A percentile compares a stretch with the other conserved stretches of the same genome.
phyloP scores from a whole-genome alignment of 75 land plant species.

The Cryptomeria japonica region DNA sequence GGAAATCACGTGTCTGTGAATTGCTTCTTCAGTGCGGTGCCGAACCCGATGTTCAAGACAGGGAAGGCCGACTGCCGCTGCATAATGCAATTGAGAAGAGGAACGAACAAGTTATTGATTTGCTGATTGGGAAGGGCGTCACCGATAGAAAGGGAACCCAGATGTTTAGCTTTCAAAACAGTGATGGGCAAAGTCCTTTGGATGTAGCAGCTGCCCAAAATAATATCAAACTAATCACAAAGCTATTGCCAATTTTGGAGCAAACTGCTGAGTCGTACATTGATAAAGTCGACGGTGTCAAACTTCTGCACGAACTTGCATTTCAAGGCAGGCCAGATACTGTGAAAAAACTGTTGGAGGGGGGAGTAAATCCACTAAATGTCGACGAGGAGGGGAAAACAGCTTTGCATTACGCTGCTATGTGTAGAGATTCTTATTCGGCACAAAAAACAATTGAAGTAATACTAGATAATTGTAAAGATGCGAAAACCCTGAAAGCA shows the following conservation, averaged over 20 bases:
- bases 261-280: neutral
- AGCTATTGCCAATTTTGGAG: neutral
- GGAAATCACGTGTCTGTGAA: neutral
- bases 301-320: neutral
- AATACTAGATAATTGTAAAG: neutral
- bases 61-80: too few relatives aligned
- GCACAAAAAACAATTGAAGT: neutral
- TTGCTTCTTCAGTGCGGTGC: neutral
- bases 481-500: neutral
- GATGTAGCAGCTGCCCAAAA: neutral
- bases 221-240: too few relatives aligned
- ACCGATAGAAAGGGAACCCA: too few relatives aligned
- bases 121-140: neutral
- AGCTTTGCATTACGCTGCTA: neutral
- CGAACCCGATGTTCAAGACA: too few relatives aligned
- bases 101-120: too few relatives aligned
- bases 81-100: too few relatives aligned
- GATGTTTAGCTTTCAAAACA: neutral
- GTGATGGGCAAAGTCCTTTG: neutral
- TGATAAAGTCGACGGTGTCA: neutral
- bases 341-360: neutral
- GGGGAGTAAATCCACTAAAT: neutral
- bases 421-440: neutral
- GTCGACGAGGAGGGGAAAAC: neutral
- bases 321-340: neutral